Evolutionary conservation across 73 alveolate species (phyloP), one percentile per base, ranked within the genome.

Genomic region (Stentor roeselii): DNA sequence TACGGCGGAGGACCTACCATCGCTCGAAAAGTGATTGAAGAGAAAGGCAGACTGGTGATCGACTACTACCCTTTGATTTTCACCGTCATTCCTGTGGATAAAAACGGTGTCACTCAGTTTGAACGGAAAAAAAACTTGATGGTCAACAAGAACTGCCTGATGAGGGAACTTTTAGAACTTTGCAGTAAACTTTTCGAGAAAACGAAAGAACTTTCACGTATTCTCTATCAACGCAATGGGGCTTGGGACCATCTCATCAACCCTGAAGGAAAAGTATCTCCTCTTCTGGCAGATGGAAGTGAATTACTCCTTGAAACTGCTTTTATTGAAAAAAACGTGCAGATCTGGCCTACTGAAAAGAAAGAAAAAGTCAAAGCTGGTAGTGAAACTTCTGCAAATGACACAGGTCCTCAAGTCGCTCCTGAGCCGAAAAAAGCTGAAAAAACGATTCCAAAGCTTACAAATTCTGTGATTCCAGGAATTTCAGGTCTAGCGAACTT

Each of bases 1-100:
- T 94, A 94, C 82, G 96, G 96, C 60, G 96, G 97, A 35, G 95
- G 94, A 1, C 94, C 96, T 58, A 86, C 91, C 32, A 89, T 92
- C 78, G 94, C 93, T 4, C 61, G 98, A 83, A 90, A 91, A 75
- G 90, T 90, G 27, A 74, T 90, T 59, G 85, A 77, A 15, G 94
- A 90, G 32, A 86, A 80, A 34, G 75, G 39, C 77, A 74, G 58
- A 21, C 89, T 92, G 37, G 83, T 89, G 0, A 86, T 94, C 36
- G 98, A 94, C 42, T 85, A 92, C 3, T 92, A 90, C 60, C 98
- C 98, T 21, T 94, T 91, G 3, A 75, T 88, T 3, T 37, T 88
- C 30, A 2, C 30, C 30, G n/a, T 76, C 0, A 37, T 39, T 39
- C 67, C 39, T 0, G 34, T 37, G n/a, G 27, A 32, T 14, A 37